phyloP scores from a whole-genome alignment of 2,329 filamentous ascomycete genomes.

The Grosmannia huntii region DNA sequence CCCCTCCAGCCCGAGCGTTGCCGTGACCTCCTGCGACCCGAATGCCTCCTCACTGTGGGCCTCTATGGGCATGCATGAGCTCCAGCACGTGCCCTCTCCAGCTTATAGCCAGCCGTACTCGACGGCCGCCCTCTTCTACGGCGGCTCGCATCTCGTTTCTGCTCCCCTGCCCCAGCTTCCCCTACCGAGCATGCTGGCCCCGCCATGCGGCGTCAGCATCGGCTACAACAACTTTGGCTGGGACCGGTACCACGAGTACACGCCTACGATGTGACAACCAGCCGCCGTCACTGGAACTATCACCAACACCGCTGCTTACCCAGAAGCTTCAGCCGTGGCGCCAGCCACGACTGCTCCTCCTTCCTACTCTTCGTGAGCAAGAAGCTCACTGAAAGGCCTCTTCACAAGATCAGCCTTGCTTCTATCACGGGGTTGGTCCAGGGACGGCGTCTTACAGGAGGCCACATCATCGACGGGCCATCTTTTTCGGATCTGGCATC shows the following conservation, averaged over 20 bases:
- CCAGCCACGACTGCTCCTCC: constrained; percentile 9
- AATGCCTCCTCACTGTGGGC: constrained; percentile 57
- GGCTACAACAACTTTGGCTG: constrained; percentile 73
- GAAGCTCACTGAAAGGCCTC: background rate
- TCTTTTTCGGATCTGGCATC: constrained; percentile 12
- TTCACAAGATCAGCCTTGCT: background rate
- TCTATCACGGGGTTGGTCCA: constrained; percentile 7
- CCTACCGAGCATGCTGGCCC: constrained; percentile 74
- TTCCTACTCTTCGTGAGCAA: constrained; percentile 2
- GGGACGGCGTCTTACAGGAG: constrained; percentile 10
- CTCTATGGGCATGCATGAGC: constrained; percentile 60
- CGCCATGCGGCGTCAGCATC: constrained; percentile 61
- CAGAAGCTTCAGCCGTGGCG: constrained; percentile 29
- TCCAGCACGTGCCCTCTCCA: constrained; percentile 62
- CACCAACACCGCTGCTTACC: constrained; percentile 18
- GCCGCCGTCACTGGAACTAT: constrained; percentile 30
- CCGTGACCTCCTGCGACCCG: constrained; percentile 51
- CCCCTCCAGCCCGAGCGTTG: constrained; percentile 66
- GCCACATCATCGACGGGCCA: background rate
- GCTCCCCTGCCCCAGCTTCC: constrained; percentile 66
- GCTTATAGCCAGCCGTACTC: constrained; percentile 70
- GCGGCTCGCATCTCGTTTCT: constrained; percentile 57
- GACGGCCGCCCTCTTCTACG: constrained; percentile 62
- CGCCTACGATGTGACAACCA: constrained; percentile 75
- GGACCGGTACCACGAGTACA: constrained; percentile 75